These are phyloP conservation scores for Ceratobasidium sp. DNA, from an alignment of 1,284 basidiomycete genomes.

Conservation along the genomic window DNA sequence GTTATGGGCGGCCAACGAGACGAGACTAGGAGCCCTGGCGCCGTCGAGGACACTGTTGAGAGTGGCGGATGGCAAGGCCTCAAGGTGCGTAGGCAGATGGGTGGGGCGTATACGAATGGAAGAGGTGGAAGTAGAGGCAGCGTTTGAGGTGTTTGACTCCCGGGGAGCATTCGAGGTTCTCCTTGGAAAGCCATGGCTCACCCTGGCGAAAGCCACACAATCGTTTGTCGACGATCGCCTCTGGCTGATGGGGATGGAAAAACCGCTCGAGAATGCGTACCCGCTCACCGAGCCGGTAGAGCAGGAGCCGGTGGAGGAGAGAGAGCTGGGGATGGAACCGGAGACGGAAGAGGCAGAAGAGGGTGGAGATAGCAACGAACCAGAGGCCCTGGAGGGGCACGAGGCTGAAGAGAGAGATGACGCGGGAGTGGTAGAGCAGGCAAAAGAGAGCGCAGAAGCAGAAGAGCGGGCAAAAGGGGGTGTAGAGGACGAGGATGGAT, in stretches of 20 bases:
- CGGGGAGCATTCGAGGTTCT: constrained; percentile 56
- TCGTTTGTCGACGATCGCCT: too few relatives aligned
- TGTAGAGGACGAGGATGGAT: background rate
- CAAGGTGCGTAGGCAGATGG: constrained; percentile 53
- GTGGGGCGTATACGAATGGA: constrained; percentile 51
- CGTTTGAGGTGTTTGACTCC: constrained; percentile 57
- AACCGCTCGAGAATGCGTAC: too few relatives aligned
- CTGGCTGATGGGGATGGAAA: too few relatives aligned
- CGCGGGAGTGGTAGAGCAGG: background rate
- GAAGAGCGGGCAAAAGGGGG: background rate
- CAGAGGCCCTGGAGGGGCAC: too few relatives aligned
- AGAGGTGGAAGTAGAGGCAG: constrained; percentile 44
- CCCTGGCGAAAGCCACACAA: constrained; percentile 50
- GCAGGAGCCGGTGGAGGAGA: too few relatives aligned
- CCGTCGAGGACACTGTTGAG: constrained; percentile 50
- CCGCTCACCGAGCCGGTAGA: background rate
- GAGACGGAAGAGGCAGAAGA: background rate
- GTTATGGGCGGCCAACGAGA: constrained; percentile 49
- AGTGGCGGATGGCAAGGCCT: constrained; percentile 56
- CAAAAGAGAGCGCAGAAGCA: background rate
- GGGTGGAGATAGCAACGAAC: background rate
- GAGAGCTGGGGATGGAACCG: background rate
- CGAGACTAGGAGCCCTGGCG: constrained; percentile 46
- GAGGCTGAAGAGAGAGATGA: background rate
- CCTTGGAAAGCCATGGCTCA: constrained; percentile 56